Evolutionary conservation across 1,139 yeast genomes (phyloP), one percentile per base, ranked within the genome.

Genomic region (Yamadazyma trypodendri): DNA sequence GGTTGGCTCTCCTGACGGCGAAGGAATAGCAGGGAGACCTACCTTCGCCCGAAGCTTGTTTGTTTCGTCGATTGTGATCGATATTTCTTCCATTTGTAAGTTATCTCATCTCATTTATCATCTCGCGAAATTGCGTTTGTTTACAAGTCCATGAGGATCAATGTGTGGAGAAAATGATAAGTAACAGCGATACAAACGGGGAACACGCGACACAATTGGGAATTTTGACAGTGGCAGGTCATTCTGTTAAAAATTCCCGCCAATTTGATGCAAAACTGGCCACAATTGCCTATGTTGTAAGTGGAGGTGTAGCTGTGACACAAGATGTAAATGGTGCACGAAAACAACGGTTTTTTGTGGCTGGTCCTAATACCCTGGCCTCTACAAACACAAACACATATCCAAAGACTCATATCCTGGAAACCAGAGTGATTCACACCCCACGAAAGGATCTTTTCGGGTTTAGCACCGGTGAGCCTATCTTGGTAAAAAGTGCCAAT

Each of bases 281-380:
- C 43, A 40, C 61, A 5, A 49, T 81, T 11, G 86, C 82, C 0
- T 81, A 80, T 48, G 70, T 79, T 2, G 84, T 84, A 3, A 80
- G 87, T 35, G 84, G 85, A 6, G 87, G 87, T 0, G 85, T 79
- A 1, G 83, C 80, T 4, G 77, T 79, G 21, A 18, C 8, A 8
- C 21, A 18, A 18, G 21, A 18, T 18, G 21, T 8, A 6, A 18
- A 5, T 5, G 21, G 21, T 18, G 8, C 21, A 18, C 21, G 8
- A 8, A 18, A 54, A 36, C 81, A 75, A 48, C 55, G 78, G 42
- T 75, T 76, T 50, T 75, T 72, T 49, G 75, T 79, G 55, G 81
- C 81, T 22, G 74, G n/a, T n/a, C n/a, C n/a, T n/a, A n/a, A n/a
- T n/a, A n/a, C n/a, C n/a, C n/a, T n/a, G n/a, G n/a, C n/a, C n/a